phyloP scores from a whole-genome alignment of 225 moss, liverwort and hornwort genomes.

The Lunularia cruciata region DNA sequence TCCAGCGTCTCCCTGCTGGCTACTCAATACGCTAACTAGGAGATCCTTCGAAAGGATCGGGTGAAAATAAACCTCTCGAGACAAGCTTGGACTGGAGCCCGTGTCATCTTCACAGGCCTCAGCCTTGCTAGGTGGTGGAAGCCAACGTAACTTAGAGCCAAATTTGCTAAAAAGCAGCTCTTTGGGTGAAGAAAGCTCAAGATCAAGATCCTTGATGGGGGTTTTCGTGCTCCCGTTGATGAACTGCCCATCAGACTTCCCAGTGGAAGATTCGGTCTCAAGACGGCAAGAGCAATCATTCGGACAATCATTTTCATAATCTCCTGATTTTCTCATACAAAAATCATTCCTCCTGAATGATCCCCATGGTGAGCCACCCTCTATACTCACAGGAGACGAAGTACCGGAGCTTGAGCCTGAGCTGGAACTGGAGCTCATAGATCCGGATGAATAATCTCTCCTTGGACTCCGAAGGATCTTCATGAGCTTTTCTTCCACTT shows the following conservation, averaged over 20 bases:
- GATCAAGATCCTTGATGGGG: neutral
- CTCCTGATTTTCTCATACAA: neutral
- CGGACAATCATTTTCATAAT: neutral
- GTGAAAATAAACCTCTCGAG: neutral
- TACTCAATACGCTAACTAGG: neutral
- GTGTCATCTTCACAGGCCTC: neutral
- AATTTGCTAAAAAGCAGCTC: neutral
- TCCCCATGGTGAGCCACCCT: neutral
- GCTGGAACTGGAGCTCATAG: neutral
- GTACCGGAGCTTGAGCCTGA: neutral
- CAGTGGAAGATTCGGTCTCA: neutral
- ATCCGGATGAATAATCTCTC: neutral
- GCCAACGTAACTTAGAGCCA: neutral
- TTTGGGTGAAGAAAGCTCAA: neutral
- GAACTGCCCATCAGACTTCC: neutral
- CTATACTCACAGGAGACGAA: neutral
- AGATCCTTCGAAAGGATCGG: neutral
- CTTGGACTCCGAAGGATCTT: constrained; percentile 6
- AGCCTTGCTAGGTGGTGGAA: neutral
- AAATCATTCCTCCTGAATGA: neutral
- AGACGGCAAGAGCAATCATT: neutral
- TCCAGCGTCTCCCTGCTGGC: neutral
- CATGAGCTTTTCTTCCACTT: constrained; percentile 10
- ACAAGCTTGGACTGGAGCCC: neutral
- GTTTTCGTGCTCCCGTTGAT: neutral